Conservation (phyloP, 805 yeast genomes). For the Sugiyamaella smithiae region DNA sequence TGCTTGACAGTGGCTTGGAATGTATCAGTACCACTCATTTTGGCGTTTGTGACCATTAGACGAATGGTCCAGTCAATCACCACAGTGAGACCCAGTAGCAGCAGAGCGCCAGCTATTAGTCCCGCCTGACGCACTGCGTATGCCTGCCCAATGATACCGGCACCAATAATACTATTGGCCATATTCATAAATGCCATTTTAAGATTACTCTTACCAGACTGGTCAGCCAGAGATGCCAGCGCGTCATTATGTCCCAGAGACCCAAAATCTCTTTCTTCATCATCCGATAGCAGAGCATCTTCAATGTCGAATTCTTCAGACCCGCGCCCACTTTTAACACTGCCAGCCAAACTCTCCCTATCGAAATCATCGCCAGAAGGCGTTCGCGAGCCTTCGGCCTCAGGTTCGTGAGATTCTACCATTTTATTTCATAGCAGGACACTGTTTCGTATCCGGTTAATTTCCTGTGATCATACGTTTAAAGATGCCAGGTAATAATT, state of each 20-base stretch:
- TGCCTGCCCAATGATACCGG: slow-evolving; percentile 94
- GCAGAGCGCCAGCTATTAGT: slow-evolving; percentile 64
- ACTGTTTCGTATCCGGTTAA: too few relatives aligned
- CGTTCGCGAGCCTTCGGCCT: neutral
- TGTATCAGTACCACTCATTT: slow-evolving; percentile 67
- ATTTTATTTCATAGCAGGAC: neutral
- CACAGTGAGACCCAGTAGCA: slow-evolving; percentile 57
- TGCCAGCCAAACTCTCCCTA: neutral
- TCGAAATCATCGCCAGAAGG: neutral
- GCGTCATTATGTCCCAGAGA: slow-evolving; percentile 24
- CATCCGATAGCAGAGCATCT: slow-evolving; percentile 8
- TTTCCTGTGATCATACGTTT: too few relatives aligned
- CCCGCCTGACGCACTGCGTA: slow-evolving; percentile 83
- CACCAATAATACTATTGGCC: slow-evolving; percentile 94
- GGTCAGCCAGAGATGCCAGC: slow-evolving; percentile 20
- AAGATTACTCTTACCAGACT: slow-evolving; percentile 50
- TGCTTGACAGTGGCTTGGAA: slow-evolving; percentile 82
- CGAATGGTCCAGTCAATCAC: slow-evolving; percentile 84
- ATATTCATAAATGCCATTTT: slow-evolving; percentile 93
- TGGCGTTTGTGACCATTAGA: slow-evolving; percentile 77
- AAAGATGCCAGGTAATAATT: too few relatives aligned
- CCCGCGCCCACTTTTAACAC: neutral
- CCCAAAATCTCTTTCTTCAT: slow-evolving; percentile 12
- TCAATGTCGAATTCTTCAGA: slow-evolving; percentile 12
- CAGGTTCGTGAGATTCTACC: slow-evolving; percentile 1